Evolutionary conservation across 208 protist genomes (phyloP).

Genomic region (Leishmania guyanensis): DNA sequence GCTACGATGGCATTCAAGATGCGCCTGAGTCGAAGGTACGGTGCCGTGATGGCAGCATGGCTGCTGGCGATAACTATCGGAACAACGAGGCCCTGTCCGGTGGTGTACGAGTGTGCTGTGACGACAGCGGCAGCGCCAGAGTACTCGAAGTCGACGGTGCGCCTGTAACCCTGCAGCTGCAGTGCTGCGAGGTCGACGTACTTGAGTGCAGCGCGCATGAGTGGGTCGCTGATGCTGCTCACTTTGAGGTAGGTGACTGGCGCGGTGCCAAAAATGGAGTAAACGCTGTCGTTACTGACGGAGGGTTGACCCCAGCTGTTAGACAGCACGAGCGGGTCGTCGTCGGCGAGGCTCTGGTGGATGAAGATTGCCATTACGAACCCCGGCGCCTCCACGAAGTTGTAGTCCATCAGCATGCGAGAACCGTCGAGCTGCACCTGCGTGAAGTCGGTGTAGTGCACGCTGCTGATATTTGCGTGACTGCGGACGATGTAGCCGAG

Average conservation of each 20-base stretch:
- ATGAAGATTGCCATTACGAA: slow-evolving; percentile 10
- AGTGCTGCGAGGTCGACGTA: slow-evolving; percentile 27
- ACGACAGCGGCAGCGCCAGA: neutral
- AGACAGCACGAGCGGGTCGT: slow-evolving; percentile 21
- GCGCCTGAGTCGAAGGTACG: slow-evolving; percentile 12
- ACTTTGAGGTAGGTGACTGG: slow-evolving; percentile 13
- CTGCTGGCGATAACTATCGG: slow-evolving; percentile 10
- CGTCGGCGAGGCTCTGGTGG: slow-evolving; percentile 12
- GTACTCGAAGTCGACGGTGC: slow-evolving; percentile 12
- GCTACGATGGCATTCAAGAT: slow-evolving; percentile 3
- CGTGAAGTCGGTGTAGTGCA: slow-evolving; percentile 6
- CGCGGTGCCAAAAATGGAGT: neutral
- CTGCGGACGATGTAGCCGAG: slow-evolving; percentile 15
- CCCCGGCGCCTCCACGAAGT: neutral
- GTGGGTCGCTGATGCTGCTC: slow-evolving; percentile 30
- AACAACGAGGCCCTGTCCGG: neutral
- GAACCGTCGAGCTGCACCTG: slow-evolving; percentile 15
- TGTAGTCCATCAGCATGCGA: neutral
- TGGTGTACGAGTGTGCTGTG: slow-evolving; percentile 3
- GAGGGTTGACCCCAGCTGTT: slow-evolving; percentile 35
- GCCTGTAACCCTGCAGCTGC: neutral
- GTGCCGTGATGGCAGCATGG: neutral
- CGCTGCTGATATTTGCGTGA: neutral
- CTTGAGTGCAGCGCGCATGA: slow-evolving; percentile 42
- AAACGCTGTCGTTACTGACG: slow-evolving; percentile 7